phyloP scores from a whole-genome alignment of 805 yeast species.

The Lipomyces orientalis region DNA sequence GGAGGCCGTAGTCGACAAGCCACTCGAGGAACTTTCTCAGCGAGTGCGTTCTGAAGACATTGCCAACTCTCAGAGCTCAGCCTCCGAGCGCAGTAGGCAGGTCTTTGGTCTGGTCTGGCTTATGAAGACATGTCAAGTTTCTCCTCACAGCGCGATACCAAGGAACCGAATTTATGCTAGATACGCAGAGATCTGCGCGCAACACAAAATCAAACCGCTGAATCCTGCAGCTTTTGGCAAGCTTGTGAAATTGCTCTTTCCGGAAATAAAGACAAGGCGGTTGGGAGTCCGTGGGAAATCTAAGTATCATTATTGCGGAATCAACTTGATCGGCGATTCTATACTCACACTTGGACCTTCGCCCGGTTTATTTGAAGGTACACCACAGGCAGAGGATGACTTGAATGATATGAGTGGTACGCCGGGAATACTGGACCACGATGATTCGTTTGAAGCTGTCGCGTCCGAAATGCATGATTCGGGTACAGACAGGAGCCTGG shows the following conservation, averaged over 20 bases:
- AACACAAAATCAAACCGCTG: slow-evolving; percentile 60
- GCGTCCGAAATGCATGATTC: background rate
- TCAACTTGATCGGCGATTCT: slow-evolving; percentile 53
- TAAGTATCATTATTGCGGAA: slow-evolving; percentile 85
- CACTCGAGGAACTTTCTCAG: slow-evolving; percentile 39
- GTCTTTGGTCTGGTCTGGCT: slow-evolving; percentile 84
- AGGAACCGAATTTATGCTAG: slow-evolving; percentile 71
- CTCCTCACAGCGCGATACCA: slow-evolving; percentile 62
- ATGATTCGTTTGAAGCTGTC: slow-evolving; percentile 17
- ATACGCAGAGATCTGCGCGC: slow-evolving; percentile 63
- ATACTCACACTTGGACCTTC: slow-evolving; percentile 12
- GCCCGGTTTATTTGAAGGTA: background rate
- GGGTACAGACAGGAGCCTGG: background rate
- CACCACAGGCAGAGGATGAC: slow-evolving; percentile 2
- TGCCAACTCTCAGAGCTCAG: slow-evolving; percentile 20
- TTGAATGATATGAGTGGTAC: slow-evolving; percentile 3
- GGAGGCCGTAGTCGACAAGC: slow-evolving; percentile 22
- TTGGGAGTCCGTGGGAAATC: slow-evolving; percentile 83
- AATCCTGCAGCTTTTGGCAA: slow-evolving; percentile 83
- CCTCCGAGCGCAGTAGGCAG: slow-evolving; percentile 54
- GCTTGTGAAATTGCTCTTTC: slow-evolving; percentile 67
- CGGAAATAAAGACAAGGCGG: slow-evolving; percentile 73
- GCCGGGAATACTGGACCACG: slow-evolving; percentile 1
- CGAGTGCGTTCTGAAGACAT: slow-evolving; percentile 39
- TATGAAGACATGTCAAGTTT: slow-evolving; percentile 62